A percentile compares a stretch with the other conserved stretches of the same genome.
These are phyloP conservation scores for Cystobasidium ongulense DNA, from an alignment of 768 basidiomycete species.

Conservation along the genomic window DNA sequence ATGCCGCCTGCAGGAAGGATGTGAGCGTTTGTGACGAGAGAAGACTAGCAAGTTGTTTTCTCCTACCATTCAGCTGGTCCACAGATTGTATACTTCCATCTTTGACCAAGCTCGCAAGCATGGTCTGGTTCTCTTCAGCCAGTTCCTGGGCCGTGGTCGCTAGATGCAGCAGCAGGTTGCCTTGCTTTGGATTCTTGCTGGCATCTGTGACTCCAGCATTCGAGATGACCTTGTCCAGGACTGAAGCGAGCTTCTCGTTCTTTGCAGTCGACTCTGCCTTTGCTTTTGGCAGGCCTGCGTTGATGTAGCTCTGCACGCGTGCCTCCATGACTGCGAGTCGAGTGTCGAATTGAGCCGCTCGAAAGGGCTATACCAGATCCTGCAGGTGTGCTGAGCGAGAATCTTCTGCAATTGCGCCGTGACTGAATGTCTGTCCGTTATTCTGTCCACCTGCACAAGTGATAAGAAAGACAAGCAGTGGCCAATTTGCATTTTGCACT, in stretches of 20 bases:
- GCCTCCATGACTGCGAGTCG: not conserved
- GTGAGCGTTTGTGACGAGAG: not conserved
- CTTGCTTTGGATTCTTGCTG: slow-evolving; percentile 27
- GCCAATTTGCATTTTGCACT: not conserved
- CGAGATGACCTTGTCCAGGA: slow-evolving; percentile 1
- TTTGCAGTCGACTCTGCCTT: slow-evolving; percentile 29
- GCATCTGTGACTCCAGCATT: slow-evolving; percentile 14
- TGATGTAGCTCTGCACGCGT: slow-evolving; percentile 1
- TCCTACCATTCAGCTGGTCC: slow-evolving; percentile 79
- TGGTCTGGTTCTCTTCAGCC: not conserved
- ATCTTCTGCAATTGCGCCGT: too few species aligned
- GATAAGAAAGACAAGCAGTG: not conserved
- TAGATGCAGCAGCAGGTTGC: slow-evolving; percentile 31
- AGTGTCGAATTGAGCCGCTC: not conserved
- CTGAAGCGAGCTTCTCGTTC: slow-evolving; percentile 11
- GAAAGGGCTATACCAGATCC: not conserved
- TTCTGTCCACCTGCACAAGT: not conserved
- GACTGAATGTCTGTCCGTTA: too few species aligned
- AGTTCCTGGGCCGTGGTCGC: slow-evolving; percentile 6
- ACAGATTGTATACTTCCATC: slow-evolving; percentile 64
- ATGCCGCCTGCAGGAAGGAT: slow-evolving; percentile 55
- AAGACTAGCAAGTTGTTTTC: not conserved
- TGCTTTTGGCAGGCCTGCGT: slow-evolving; percentile 19
- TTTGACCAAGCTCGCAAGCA: slow-evolving; percentile 52
- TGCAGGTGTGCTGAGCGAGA: too few species aligned